phyloP scores from a whole-genome alignment of 495 filamentous ascomycete genomes.

The Penicillium egyptiacum region DNA sequence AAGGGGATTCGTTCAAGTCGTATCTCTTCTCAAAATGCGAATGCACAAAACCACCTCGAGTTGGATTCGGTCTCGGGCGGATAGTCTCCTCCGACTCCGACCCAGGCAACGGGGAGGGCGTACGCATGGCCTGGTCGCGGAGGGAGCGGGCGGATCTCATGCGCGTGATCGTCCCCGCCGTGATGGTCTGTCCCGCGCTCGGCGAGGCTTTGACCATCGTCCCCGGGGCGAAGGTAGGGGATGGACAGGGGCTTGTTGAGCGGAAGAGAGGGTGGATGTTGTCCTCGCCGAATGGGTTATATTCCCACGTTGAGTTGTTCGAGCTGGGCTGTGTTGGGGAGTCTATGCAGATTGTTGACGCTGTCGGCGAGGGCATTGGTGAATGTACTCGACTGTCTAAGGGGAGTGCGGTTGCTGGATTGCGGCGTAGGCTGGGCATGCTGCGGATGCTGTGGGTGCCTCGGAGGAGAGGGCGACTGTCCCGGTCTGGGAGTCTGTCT shows the following conservation, averaged over 20 bases:
- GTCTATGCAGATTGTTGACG: conserved; percentile 24
- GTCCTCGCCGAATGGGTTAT: conserved; percentile 51
- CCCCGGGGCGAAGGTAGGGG: conserved; percentile 63
- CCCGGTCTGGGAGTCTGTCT: conserved; percentile 6
- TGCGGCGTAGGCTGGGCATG: conserved; percentile 26
- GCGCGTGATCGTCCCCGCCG: conserved; percentile 57
- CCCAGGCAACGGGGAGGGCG: conserved; percentile 30
- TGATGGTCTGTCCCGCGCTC: conserved; percentile 65
- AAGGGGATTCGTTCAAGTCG: conserved; percentile 33
- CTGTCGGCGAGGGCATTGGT: conserved; percentile 18
- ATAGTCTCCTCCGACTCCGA: not conserved
- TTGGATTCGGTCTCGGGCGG: conserved; percentile 11
- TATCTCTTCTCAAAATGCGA: conserved; percentile 34
- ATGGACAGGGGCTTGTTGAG: conserved; percentile 68
- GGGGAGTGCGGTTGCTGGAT: conserved; percentile 26
- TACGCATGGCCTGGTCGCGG: conserved; percentile 27
- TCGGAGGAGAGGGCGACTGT: conserved; percentile 19
- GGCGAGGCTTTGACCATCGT: conserved; percentile 72
- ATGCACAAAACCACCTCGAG: conserved; percentile 17
- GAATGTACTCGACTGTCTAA: conserved; percentile 30
- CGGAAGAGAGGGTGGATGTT: conserved; percentile 88
- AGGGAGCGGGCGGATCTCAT: conserved; percentile 68
- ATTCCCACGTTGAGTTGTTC: conserved; percentile 18
- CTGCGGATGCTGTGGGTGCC: conserved; percentile 23
- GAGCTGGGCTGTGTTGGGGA: conserved; percentile 13